A percentile compares a stretch with the other conserved stretches of the same genome.
These are phyloP conservation scores for Boletus barrowsii DNA, from an alignment of 768 basidiomycete species.

Conservation along the genomic window DNA sequence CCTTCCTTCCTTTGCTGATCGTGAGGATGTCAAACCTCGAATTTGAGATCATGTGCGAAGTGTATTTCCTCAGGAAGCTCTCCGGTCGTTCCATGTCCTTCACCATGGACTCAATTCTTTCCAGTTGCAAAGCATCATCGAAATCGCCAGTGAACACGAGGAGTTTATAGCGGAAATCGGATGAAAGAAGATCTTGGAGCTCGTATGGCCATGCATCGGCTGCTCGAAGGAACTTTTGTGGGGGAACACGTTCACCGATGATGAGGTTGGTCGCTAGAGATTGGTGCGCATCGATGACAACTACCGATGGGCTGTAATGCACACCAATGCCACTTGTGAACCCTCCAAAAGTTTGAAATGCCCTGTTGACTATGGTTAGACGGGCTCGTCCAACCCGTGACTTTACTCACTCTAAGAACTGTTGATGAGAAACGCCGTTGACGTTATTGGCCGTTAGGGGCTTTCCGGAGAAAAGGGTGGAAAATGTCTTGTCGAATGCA, in stretches of 20 bases:
- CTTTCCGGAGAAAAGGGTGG: constrained; percentile 53
- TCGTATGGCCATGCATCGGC: constrained; percentile 47
- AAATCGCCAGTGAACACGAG: constrained; percentile 44
- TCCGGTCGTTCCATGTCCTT: constrained; percentile 23
- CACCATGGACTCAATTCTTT: constrained; percentile 26
- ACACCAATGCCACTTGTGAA: constrained; percentile 50
- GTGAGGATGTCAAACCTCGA: constrained; percentile 31
- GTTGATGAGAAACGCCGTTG: constrained; percentile 39
- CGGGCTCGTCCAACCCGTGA: not conserved
- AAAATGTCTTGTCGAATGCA: constrained; percentile 50
- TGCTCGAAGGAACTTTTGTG: constrained; percentile 44
- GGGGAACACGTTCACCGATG: constrained; percentile 50
- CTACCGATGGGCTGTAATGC: constrained; percentile 43
- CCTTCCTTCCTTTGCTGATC: constrained; percentile 31
- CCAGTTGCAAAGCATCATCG: constrained; percentile 14
- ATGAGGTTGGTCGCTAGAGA: constrained; percentile 36
- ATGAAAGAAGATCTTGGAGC: constrained; percentile 47
- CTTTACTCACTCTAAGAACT: constrained; percentile 41
- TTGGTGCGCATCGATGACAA: constrained; percentile 36
- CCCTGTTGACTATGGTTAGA: constrained; percentile 26
- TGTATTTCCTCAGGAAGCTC: constrained; percentile 28
- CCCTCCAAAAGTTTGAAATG: constrained; percentile 43
- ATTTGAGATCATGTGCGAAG: constrained; percentile 18
- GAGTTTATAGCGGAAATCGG: constrained; percentile 49
- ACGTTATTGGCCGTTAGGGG: constrained; percentile 37